A percentile compares a stretch with the other conserved stretches of the same genome.
phyloP scores from a whole-genome alignment of 805 yeast species.

The Pichia sporocuriosa region DNA sequence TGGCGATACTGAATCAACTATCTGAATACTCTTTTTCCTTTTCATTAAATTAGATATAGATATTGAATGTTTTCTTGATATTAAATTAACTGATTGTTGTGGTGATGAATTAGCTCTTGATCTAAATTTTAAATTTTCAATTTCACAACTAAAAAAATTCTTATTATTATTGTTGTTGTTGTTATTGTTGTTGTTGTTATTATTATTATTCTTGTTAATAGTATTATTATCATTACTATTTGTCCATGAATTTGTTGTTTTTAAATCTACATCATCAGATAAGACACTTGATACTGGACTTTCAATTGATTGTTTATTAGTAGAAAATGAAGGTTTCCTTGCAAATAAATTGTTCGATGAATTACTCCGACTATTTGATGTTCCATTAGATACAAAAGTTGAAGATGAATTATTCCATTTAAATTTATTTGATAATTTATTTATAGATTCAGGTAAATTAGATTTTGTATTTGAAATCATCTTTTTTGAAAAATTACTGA shows the following conservation, averaged over 20 bases:
- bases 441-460: constrained; percentile 5
- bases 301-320: neutral
- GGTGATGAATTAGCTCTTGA: constrained; percentile 5
- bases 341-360: neutral
- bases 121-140: constrained; percentile 1
- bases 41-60: constrained; percentile 1
- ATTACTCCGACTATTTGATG: neutral
- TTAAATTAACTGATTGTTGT: neutral
- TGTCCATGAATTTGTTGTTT: constrained; percentile 2
- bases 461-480: neutral
- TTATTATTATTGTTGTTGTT: neutral
- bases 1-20: neutral
- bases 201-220: no score
- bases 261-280: neutral
- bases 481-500: neutral
- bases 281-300: neutral
- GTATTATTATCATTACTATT: neutral
- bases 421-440: constrained; percentile 8
- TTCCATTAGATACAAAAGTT: no score
- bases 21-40: neutral
- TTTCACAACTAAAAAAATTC: neutral
- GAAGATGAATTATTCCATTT: constrained; percentile 3
- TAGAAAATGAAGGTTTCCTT: constrained; percentile 6
- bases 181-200: neutral
- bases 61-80: constrained; percentile 1